These are phyloP conservation scores for Penicillium sp. DNA, from an alignment of 2,329 filamentous ascomycete genomes.

Conservation along the genomic window DNA sequence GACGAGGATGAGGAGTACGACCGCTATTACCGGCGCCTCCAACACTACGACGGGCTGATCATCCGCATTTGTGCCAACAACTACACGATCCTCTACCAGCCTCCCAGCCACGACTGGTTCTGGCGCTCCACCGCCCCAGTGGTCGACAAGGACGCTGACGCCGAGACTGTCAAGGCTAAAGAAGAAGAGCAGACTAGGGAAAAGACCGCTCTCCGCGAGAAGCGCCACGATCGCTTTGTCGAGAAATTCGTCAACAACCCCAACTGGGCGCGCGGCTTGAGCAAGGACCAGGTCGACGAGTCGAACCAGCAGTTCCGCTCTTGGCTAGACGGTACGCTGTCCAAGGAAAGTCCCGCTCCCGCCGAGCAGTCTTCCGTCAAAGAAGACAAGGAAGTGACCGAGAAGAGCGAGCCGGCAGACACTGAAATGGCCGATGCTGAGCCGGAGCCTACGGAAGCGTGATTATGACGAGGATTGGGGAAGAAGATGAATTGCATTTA, in stretches of 20 bases:
- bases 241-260: constrained; percentile 53
- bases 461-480: background rate
- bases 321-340: constrained; percentile 40
- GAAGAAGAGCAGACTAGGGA: constrained; percentile 33
- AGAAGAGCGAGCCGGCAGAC: constrained; percentile 22
- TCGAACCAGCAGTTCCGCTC: constrained; percentile 46
- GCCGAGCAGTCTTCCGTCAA: constrained; percentile 9
- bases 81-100: constrained; percentile 73
- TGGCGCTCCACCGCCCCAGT: constrained; percentile 45
- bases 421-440: constrained; percentile 38
- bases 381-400: constrained; percentile 9
- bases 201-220: constrained; percentile 35
- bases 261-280: constrained; percentile 48
- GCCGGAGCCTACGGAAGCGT: constrained; percentile 20
- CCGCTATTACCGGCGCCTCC: constrained; percentile 51
- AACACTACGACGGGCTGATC: constrained; percentile 63
- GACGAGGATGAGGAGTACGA: constrained; percentile 59
- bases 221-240: constrained; percentile 46
- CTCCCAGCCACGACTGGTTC: constrained; percentile 66
- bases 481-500: constrained; percentile 9
- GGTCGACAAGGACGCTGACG: constrained; percentile 16
- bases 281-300: constrained; percentile 48
- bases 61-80: constrained; percentile 72
- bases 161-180: constrained; percentile 22
- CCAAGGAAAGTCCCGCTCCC: constrained; percentile 16